These are phyloP conservation scores for Chlamydomonas urium DNA, from an alignment of 139 green algal genomes.

Conservation along the genomic window DNA sequence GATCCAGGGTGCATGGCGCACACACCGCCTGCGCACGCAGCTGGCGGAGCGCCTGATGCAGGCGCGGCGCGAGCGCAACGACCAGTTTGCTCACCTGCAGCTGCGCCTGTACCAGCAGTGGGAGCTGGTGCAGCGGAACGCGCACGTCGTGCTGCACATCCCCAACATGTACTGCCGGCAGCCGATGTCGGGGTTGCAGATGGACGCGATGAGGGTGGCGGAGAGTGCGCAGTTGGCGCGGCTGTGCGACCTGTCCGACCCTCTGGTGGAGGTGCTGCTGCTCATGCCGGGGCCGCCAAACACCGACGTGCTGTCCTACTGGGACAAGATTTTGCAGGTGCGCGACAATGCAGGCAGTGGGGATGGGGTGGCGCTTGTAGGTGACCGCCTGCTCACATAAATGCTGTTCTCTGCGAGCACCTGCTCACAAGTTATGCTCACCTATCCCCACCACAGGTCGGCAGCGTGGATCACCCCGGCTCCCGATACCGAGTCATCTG, in stretches of 20 bases:
- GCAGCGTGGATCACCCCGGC: slow-evolving; percentile 6
- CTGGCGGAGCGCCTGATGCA: not conserved
- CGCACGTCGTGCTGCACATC: slow-evolving; percentile 56
- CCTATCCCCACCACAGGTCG: slow-evolving; percentile 10
- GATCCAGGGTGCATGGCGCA: slow-evolving; percentile 39
- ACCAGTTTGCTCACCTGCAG: slow-evolving; percentile 26
- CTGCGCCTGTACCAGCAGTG: slow-evolving; percentile 23
- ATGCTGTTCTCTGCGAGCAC: too few species aligned
- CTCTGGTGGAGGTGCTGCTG: slow-evolving; percentile 46
- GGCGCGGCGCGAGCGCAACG: slow-evolving; percentile 25
- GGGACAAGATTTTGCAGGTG: slow-evolving; percentile 57
- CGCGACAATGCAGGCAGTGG: too few species aligned
- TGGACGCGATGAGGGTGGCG: slow-evolving; percentile 20
- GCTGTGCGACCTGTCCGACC: slow-evolving; percentile 54
- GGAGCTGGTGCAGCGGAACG: slow-evolving; percentile 23
- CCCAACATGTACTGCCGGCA: slow-evolving; percentile 36
- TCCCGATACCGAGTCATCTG: slow-evolving; percentile 32
- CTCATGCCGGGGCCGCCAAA: slow-evolving; percentile 42
- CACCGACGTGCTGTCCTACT: slow-evolving; percentile 44
- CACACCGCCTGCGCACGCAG: not conserved
- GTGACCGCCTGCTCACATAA: too few species aligned
- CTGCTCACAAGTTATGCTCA: too few species aligned
- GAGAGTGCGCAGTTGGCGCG: slow-evolving; percentile 51
- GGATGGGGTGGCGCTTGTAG: too few species aligned
- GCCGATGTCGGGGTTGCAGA: not conserved